phyloP scores from a whole-genome alignment of 2,329 filamentous ascomycete species.

The Stagonosporopsis tanaceti region DNA sequence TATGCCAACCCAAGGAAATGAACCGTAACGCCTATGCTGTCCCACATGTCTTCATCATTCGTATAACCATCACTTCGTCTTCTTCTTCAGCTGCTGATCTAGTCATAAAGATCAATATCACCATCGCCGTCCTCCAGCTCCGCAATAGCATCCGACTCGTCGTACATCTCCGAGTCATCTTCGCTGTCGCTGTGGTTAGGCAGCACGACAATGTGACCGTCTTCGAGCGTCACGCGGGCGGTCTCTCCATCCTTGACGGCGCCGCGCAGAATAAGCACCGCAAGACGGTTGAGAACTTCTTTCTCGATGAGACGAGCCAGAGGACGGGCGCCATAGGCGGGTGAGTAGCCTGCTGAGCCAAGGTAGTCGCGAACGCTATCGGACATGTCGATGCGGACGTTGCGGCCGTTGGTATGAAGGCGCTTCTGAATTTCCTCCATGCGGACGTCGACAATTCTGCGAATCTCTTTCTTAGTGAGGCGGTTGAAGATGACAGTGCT shows the following conservation, averaged over 20 bases:
- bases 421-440: conserved; percentile 90
- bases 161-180: conserved; percentile 76
- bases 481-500: conserved; percentile 98
- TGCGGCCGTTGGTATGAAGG: conserved; percentile 82
- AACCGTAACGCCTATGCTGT: not conserved
- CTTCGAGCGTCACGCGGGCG: conserved; percentile 79
- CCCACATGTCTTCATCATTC: not conserved
- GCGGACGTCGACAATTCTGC: conserved; percentile 93
- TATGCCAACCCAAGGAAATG: not conserved
- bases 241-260: conserved; percentile 84
- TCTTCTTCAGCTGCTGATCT: conserved; percentile 52
- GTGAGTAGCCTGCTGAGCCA: conserved; percentile 89
- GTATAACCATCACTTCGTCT: not conserved
- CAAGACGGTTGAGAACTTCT: conserved; percentile 92
- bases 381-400: conserved; percentile 82
- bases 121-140: conserved; percentile 65
- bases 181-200: conserved; percentile 80
- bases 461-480: conserved; percentile 86
- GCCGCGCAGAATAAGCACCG: conserved; percentile 87
- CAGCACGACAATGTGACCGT: conserved; percentile 81
- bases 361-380: conserved; percentile 92
- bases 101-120: conserved; percentile 72
- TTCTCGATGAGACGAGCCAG: conserved; percentile 92
- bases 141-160: conserved; percentile 77
- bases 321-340: conserved; percentile 91